Evolutionary conservation across 495 filamentous ascomycete species (phyloP).

Genomic region (Margaritispora aquatica): DNA sequence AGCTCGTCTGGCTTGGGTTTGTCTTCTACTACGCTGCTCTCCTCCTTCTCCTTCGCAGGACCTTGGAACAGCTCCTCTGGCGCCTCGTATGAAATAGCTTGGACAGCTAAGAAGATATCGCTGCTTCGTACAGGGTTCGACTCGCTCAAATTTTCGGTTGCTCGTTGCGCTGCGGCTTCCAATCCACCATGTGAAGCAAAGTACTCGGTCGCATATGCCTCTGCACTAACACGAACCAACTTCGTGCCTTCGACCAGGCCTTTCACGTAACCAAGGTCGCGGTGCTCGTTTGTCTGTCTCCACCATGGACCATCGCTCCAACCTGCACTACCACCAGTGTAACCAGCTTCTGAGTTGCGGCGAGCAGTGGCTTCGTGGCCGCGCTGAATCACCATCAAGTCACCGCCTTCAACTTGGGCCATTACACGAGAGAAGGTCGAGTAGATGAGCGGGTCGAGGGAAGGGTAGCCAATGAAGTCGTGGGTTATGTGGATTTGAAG

Average conservation of each 20-base stretch:
- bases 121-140: constrained; percentile 85
- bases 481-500: constrained; percentile 98
- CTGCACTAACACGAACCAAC: constrained; percentile 78
- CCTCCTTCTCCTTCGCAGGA: constrained; percentile 35
- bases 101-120: constrained; percentile 91
- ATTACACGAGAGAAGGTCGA: constrained; percentile 93
- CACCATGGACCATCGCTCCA: constrained; percentile 98
- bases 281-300: constrained; percentile 61
- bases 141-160: constrained; percentile 66
- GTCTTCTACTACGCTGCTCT: constrained; percentile 32
- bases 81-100: constrained; percentile 64
- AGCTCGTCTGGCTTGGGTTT: constrained; percentile 44
- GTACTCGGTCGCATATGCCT: constrained; percentile 80
- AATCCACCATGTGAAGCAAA: constrained; percentile 70
- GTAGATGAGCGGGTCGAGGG: constrained; percentile 89
- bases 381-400: constrained; percentile 92
- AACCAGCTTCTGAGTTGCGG: constrained; percentile 53
- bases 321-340: constrained; percentile 49
- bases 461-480: constrained; percentile 89
- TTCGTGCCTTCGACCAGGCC: constrained; percentile 85
- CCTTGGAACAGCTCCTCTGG: constrained; percentile 64
- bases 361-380: constrained; percentile 66
- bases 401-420: constrained; percentile 96
- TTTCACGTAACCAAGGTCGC: constrained; percentile 72
- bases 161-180: constrained; percentile 70